Percentiles rank a stretch among this genome's conserved stretches.
Evolutionary conservation across 2,329 filamentous ascomycete genomes (phyloP).

Genomic region (Phyllosticta citrichinensis): DNA sequence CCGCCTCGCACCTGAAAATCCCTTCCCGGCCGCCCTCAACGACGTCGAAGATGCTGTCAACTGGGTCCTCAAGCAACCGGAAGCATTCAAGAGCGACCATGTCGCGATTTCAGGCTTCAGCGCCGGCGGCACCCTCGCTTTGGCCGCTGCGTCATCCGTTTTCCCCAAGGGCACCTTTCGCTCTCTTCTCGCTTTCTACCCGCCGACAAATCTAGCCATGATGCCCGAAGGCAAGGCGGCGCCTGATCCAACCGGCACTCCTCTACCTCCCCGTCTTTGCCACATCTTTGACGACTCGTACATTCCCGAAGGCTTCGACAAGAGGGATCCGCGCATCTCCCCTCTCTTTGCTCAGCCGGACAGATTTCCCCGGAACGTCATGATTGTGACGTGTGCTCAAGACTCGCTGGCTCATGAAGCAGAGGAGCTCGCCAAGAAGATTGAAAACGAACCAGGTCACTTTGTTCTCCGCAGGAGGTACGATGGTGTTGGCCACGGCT

Average conservation of each 20-base stretch:
- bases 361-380: conserved; percentile 16
- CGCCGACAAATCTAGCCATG: conserved; percentile 24
- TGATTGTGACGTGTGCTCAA: conserved; percentile 27
- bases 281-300: conserved; percentile 28
- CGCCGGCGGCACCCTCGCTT: conserved; percentile 30
- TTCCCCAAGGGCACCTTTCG: conserved; percentile 24
- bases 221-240: conserved; percentile 21
- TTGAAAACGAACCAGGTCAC: conserved; percentile 12
- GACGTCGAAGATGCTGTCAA: conserved; percentile 26
- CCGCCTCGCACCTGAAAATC: conserved; percentile 29
- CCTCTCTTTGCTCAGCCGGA: conserved; percentile 20
- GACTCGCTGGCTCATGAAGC: conserved; percentile 30
- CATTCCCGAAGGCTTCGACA: conserved; percentile 17
- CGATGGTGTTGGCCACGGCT: conserved; percentile 27
- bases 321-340: conserved; percentile 25
- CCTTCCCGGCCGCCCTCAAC: conserved; percentile 28
- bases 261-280: conserved; percentile 15
- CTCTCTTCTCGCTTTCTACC: conserved; percentile 23
- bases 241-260: conserved; percentile 14
- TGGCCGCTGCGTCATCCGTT: conserved; percentile 12
- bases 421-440: conserved; percentile 22
- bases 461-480: conserved; percentile 20
- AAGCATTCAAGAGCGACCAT: conserved; percentile 8
- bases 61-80: conserved; percentile 22
- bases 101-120: conserved; percentile 32